Percentiles rank a stretch among this genome's conserved stretches.
Conservation (phyloP, 345 rosid genomes). For the Lepidium didymum region DNA sequence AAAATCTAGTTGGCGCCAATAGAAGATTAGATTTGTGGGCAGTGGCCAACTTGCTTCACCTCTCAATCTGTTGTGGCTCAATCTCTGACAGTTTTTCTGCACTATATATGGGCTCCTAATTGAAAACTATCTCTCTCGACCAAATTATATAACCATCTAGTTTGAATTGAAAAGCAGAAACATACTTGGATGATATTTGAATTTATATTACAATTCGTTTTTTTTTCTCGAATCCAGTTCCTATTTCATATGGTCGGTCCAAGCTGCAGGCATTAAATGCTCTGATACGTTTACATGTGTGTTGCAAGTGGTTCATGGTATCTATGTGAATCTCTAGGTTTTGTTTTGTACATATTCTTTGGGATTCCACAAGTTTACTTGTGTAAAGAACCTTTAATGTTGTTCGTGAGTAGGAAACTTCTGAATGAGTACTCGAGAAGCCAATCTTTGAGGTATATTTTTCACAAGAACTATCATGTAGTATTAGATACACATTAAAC, state of each 20-base stretch:
- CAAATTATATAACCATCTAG: background rate
- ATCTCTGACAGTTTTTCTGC: slow-evolving; percentile 1
- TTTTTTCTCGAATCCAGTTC: slow-evolving; percentile 1
- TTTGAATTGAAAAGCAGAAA: background rate
- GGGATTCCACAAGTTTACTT: background rate
- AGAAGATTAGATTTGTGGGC: slow-evolving; percentile 10
- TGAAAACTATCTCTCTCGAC: background rate
- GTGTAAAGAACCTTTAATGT: background rate
- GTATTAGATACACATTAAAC: too few relatives aligned
- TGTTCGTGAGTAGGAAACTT: background rate
- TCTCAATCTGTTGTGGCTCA: slow-evolving; percentile 21
- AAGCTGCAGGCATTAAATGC: slow-evolving; percentile 24
- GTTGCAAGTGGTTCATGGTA: slow-evolving; percentile 9
- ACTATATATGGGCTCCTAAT: slow-evolving; percentile 6
- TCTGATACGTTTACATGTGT: slow-evolving; percentile 23
- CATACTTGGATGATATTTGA: background rate
- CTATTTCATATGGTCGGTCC: slow-evolving; percentile 14
- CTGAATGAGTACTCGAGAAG: background rate
- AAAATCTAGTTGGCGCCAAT: slow-evolving; percentile 9
- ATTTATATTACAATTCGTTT: background rate
- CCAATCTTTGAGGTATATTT: background rate
- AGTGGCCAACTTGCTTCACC: slow-evolving; percentile 22
- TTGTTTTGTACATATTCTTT: slow-evolving; percentile 11
- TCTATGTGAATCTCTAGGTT: slow-evolving; percentile 12
- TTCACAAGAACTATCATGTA: background rate